Conservation (phyloP, 1,284 basidiomycete genomes). For the Microbotryomycetes sp. region DNA sequence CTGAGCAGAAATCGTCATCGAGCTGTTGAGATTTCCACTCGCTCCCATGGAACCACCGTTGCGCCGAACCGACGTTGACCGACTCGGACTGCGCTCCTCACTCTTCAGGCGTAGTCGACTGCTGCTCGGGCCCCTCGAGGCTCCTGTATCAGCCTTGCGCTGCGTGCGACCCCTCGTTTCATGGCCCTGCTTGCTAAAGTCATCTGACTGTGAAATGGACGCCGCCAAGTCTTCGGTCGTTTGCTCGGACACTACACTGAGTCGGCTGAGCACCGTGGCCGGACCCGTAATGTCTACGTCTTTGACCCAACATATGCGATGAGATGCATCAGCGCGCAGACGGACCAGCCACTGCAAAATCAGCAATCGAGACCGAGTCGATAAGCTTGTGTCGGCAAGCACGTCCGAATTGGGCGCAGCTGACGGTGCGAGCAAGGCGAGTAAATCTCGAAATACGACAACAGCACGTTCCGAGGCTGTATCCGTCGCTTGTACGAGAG, state of each 20-base stretch:
- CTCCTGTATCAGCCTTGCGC: constrained; percentile 5
- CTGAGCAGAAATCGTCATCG: constrained; percentile 1
- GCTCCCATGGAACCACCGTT: neutral
- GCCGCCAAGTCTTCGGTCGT: neutral
- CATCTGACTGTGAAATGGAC: neutral
- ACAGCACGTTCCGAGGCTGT: constrained; percentile 45
- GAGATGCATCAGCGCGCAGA: constrained; percentile 82
- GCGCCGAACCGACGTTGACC: constrained; percentile 11
- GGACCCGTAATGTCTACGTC: constrained; percentile 45
- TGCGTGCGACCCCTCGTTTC: constrained; percentile 20
- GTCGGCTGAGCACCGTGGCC: constrained; percentile 42
- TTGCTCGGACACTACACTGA: neutral
- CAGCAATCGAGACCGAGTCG: constrained; percentile 55
- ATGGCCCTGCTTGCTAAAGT: neutral
- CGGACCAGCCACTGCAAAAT: constrained; percentile 83
- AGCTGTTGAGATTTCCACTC: neutral
- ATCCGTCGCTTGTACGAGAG: constrained; percentile 35
- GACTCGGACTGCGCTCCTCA: constrained; percentile 26
- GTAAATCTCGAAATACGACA: constrained; percentile 45
- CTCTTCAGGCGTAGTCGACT: constrained; percentile 21
- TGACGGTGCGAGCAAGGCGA: constrained; percentile 42
- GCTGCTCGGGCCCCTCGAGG: constrained; percentile 10
- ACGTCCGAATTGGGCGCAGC: constrained; percentile 12
- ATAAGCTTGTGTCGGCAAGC: constrained; percentile 18
- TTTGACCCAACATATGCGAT: constrained; percentile 65